Percentiles rank a stretch among this genome's conserved stretches.
phyloP scores from a whole-genome alignment of 2,329 filamentous ascomycete species.

The Thielaviopsis populi region DNA sequence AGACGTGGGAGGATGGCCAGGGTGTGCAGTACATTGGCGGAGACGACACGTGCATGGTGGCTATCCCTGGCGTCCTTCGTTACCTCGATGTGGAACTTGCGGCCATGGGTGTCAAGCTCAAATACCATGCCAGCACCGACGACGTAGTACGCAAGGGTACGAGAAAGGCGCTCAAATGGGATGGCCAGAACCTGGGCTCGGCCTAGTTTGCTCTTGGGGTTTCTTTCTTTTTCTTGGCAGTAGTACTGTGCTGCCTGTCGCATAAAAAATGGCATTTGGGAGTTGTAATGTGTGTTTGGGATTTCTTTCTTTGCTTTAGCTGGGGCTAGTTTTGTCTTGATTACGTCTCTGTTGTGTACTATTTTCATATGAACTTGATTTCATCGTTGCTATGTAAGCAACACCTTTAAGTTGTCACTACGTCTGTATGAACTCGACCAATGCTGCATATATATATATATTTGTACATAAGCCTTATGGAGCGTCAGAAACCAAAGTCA shows the following conservation, averaged over 20 bases:
- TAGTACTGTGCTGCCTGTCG: neutral
- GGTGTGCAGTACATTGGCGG: conserved; percentile 76
- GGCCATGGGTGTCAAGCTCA: conserved; percentile 91
- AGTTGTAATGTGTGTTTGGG: conserved; percentile 13
- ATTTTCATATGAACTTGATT: neutral
- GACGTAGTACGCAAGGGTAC: conserved; percentile 46
- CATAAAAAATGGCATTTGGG: conserved; percentile 13
- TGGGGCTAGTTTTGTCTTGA: conserved; percentile 5
- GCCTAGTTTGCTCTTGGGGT: neutral
- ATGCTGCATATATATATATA: neutral
- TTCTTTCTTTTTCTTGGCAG: neutral
- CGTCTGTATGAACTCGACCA: neutral
- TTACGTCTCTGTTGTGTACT: neutral
- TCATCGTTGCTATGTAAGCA: neutral
- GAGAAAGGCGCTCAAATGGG: conserved; percentile 28
- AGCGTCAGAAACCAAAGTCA: neutral
- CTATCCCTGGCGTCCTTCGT: conserved; percentile 81
- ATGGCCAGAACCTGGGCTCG: conserved; percentile 15
- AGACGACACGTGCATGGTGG: conserved; percentile 78
- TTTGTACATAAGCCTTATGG: neutral
- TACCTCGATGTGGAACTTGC: conserved; percentile 90
- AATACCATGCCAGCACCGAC: conserved; percentile 53
- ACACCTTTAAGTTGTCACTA: neutral
- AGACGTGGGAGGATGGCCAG: conserved; percentile 86
- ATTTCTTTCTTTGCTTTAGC: conserved; percentile 8